phyloP scores from a whole-genome alignment of 495 filamentous ascomycete genomes.

The Penicillium goetzii region DNA sequence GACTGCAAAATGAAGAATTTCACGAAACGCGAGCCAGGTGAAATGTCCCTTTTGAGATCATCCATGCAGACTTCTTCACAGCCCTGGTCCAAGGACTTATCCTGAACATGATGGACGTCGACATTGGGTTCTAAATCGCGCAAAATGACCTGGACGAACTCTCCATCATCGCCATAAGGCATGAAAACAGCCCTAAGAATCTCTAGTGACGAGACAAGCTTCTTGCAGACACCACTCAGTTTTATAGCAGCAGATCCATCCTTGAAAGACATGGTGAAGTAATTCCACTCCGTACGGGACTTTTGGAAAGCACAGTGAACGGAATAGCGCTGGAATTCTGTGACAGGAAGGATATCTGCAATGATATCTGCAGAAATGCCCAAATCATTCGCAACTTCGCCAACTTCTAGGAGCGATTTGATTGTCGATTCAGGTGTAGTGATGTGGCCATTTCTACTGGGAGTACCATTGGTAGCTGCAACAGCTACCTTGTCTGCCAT shows the following conservation, averaged over 20 bases:
- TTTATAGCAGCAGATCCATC: neutral
- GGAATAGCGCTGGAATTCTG: neutral
- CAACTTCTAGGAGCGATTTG: neutral
- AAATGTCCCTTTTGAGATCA: neutral
- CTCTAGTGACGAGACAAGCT: neutral
- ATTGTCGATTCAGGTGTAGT: neutral
- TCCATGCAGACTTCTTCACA: neutral
- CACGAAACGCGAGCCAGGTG: neutral
- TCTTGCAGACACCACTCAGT: neutral
- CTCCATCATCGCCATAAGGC: neutral
- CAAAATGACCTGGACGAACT: neutral
- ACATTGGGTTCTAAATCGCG: neutral
- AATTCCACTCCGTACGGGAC: neutral
- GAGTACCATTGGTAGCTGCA: neutral
- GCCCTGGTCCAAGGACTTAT: neutral
- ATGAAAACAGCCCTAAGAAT: neutral
- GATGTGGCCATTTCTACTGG: neutral
- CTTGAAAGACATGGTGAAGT: neutral
- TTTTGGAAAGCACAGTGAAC: conserved; percentile 1
- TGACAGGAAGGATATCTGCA: neutral
- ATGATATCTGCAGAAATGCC: neutral
- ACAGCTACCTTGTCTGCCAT: neutral
- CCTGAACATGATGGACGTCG: neutral
- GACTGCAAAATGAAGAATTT: neutral
- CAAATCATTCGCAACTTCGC: neutral